Evolutionary conservation across 345 rosid genomes (phyloP).

Genomic region (Gossypium australe): DNA sequence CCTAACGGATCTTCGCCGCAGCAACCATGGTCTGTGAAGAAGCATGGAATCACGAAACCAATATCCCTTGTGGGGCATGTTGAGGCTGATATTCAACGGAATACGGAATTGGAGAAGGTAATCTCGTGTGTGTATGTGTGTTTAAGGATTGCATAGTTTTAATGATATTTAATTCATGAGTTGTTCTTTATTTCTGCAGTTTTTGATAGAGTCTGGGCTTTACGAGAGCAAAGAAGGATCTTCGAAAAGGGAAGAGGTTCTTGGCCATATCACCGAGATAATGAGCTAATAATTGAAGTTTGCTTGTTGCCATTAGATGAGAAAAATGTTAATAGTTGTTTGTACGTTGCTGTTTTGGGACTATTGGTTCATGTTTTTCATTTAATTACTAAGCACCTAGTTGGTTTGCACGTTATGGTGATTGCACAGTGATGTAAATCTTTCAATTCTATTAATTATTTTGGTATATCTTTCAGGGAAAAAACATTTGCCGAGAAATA

Average conservation of each 20-base stretch:
- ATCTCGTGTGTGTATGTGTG: not conserved
- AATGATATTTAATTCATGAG: slow-evolving; percentile 1
- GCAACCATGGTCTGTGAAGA: slow-evolving; percentile 26
- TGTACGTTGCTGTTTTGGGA: not conserved
- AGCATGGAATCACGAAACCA: slow-evolving; percentile 66
- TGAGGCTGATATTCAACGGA: slow-evolving; percentile 61
- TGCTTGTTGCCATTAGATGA: not conserved
- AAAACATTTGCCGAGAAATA: no score
- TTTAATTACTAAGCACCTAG: not conserved
- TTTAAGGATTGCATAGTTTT: slow-evolving; percentile 5
- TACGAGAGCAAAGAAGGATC: slow-evolving; percentile 76
- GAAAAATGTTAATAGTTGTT: not conserved
- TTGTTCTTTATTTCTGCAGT: slow-evolving; percentile 28
- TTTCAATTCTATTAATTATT: no score
- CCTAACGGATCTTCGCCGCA: slow-evolving; percentile 28
- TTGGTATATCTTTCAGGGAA: no score
- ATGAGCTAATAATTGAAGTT: not conserved
- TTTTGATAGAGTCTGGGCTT: slow-evolving; percentile 60
- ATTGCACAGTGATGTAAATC: not conserved
- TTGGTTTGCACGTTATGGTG: not conserved
- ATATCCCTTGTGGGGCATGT: slow-evolving; percentile 74
- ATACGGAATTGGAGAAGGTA: slow-evolving; percentile 62
- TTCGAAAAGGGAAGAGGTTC: slow-evolving; percentile 59
- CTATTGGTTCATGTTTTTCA: not conserved
- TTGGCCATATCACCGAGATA: slow-evolving; percentile 61